A percentile compares a stretch with the other conserved stretches of the same genome.
These are phyloP conservation scores for Nadsonia commutata DNA, from an alignment of 1,139 yeast species.

Conservation along the genomic window DNA sequence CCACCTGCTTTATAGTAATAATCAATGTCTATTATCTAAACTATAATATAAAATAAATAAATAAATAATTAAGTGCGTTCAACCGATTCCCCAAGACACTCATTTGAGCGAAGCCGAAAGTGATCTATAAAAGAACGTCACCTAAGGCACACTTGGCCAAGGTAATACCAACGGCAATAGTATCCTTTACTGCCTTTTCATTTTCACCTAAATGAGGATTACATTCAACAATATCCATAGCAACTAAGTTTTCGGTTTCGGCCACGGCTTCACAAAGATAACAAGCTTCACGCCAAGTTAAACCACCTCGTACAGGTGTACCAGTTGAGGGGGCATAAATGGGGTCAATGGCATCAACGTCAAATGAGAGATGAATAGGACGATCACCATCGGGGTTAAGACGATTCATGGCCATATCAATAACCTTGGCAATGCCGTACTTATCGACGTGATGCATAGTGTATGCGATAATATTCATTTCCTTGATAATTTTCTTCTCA, in stretches of 20 bases:
- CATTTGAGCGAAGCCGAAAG: too few relatives aligned
- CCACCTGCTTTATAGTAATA: background rate
- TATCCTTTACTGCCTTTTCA: slow-evolving; percentile 65
- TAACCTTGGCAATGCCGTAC: slow-evolving; percentile 81
- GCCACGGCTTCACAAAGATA: slow-evolving; percentile 87
- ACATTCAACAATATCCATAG: slow-evolving; percentile 85
- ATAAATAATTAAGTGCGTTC: too few relatives aligned
- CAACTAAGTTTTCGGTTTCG: slow-evolving; percentile 69
- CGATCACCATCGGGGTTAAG: slow-evolving; percentile 59
- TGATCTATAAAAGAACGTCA: slow-evolving; percentile 62
- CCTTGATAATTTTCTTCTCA: slow-evolving; percentile 60
- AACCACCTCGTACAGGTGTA: slow-evolving; percentile 93
- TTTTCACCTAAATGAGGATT: slow-evolving; percentile 80
- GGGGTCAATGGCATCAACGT: slow-evolving; percentile 95
- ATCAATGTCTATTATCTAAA: too few relatives aligned
- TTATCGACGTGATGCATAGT: slow-evolving; percentile 95
- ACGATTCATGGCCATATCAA: slow-evolving; percentile 77
- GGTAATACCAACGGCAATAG: slow-evolving; percentile 82
- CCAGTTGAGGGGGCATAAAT: slow-evolving; percentile 93
- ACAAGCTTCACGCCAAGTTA: slow-evolving; percentile 86
- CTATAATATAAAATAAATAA: too few relatives aligned
- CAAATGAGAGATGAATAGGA: slow-evolving; percentile 86
- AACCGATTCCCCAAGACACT: too few relatives aligned
- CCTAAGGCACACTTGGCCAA: slow-evolving; percentile 91
- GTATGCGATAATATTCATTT: slow-evolving; percentile 66